Evolutionary conservation across 352 stramenopile genomes (phyloP).

Genomic region (Pythium utonaiense): DNA sequence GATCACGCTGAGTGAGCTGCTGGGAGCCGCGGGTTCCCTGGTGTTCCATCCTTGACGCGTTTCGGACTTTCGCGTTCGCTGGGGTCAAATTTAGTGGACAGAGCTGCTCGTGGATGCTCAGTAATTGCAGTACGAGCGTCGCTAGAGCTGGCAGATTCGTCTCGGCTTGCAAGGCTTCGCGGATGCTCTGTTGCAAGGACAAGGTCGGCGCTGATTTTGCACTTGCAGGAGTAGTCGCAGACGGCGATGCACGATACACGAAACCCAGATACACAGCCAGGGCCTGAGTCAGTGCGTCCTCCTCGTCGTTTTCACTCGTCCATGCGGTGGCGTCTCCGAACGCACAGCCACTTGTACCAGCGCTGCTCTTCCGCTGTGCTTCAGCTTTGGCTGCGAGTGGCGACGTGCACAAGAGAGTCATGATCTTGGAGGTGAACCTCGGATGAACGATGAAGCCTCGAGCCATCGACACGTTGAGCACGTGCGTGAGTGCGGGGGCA

Average conservation of each 20-base stretch:
- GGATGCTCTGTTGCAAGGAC: slow-evolving; percentile 35
- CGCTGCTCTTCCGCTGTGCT: background rate
- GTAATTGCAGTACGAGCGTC: slow-evolving; percentile 15
- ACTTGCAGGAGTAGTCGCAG: background rate
- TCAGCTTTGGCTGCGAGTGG: slow-evolving; percentile 14
- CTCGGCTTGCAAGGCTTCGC: slow-evolving; percentile 40
- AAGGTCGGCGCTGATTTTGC: background rate
- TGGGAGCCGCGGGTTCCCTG: background rate
- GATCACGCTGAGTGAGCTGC: slow-evolving; percentile 9
- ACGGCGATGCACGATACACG: slow-evolving; percentile 25
- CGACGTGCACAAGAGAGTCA: slow-evolving; percentile 32
- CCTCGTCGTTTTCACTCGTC: slow-evolving; percentile 20
- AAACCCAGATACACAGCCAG: slow-evolving; percentile 56
- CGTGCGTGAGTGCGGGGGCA: slow-evolving; percentile 40
- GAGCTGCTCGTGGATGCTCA: slow-evolving; percentile 18
- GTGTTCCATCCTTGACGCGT: background rate
- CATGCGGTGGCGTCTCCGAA: background rate
- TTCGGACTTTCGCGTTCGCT: background rate
- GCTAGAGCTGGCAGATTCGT: slow-evolving; percentile 24
- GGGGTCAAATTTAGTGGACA: slow-evolving; percentile 3
- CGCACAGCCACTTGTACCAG: background rate
- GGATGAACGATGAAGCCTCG: slow-evolving; percentile 45
- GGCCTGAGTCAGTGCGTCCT: slow-evolving; percentile 32
- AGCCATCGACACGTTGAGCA: slow-evolving; percentile 47
- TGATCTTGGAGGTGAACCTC: slow-evolving; percentile 53